Conservation (phyloP, 257 asterid species). For the Perilla frutescens region DNA sequence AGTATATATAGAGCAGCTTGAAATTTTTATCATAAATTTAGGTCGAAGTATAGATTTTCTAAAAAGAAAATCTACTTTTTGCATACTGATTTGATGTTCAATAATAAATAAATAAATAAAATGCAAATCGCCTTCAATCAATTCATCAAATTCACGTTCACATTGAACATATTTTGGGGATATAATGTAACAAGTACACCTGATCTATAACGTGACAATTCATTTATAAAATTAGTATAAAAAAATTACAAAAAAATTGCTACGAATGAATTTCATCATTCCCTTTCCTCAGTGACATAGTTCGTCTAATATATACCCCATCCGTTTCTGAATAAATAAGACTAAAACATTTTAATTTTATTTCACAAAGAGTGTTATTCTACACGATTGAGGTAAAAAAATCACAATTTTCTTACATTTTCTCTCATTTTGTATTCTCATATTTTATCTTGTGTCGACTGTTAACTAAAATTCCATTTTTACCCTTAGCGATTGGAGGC, state of each 20-base stretch:
- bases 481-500: too few relatives aligned
- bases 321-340: too few relatives aligned
- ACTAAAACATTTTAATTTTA: too few relatives aligned
- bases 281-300: too few relatives aligned
- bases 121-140: background rate
- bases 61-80: background rate
- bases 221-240: background rate
- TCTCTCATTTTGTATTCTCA: background rate
- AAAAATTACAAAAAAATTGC: too few relatives aligned
- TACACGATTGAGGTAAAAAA: too few relatives aligned
- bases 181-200: background rate
- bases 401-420: too few relatives aligned
- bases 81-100: background rate
- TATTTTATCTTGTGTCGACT: background rate
- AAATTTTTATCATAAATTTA: background rate
- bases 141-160: background rate
- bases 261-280: too few relatives aligned
- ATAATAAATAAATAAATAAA: background rate
- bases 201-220: background rate
- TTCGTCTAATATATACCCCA: background rate
- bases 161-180: background rate
- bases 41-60: background rate
- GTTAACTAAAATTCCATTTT: background rate
- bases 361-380: too few relatives aligned
- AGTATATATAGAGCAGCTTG: background rate